phyloP scores from a whole-genome alignment of 345 rosid species.

The Euphorbia pulcherrima region DNA sequence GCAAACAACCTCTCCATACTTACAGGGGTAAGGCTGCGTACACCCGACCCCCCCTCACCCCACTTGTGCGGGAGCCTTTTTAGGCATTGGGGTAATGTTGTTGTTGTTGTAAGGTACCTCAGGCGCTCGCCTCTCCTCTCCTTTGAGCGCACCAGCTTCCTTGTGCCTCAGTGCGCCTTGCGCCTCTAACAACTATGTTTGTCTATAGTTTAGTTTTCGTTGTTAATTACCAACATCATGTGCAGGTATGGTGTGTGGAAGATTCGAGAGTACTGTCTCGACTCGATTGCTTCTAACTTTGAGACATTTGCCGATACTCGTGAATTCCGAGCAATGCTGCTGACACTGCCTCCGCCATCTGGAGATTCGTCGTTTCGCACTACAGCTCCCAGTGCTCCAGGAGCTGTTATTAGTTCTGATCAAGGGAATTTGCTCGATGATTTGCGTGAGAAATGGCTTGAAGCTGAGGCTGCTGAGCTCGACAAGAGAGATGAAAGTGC shows the following conservation, averaged over 20 bases:
- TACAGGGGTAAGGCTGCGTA: too few relatives aligned
- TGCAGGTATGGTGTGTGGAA: slow-evolving; percentile 87
- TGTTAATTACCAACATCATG: slow-evolving; percentile 11
- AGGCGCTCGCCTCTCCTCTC: too few relatives aligned
- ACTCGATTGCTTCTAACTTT: slow-evolving; percentile 74
- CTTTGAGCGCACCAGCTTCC: too few relatives aligned
- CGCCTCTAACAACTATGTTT: too few relatives aligned
- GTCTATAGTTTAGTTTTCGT: too few relatives aligned
- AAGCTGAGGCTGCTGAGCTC: slow-evolving; percentile 92
- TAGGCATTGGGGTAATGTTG: too few relatives aligned
- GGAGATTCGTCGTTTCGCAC: slow-evolving; percentile 90
- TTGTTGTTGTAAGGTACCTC: too few relatives aligned
- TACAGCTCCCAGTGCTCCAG: slow-evolving; percentile 86
- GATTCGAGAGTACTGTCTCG: slow-evolving; percentile 84
- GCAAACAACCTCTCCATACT: too few relatives aligned
- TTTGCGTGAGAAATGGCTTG: slow-evolving; percentile 96
- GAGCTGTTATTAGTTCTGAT: slow-evolving; percentile 58
- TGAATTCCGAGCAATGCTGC: slow-evolving; percentile 83
- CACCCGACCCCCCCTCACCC: too few relatives aligned
- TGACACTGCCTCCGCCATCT: slow-evolving; percentile 88
- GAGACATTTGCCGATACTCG: slow-evolving; percentile 79
- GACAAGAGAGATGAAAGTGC: slow-evolving; percentile 98
- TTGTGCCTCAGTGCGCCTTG: too few relatives aligned
- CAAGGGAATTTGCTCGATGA: slow-evolving; percentile 88
- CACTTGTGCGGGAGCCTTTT: too few relatives aligned